These are phyloP conservation scores for Coemansia sp. DNA, from an alignment of 192 early-diverging fungal genomes.

Conservation along the genomic window DNA sequence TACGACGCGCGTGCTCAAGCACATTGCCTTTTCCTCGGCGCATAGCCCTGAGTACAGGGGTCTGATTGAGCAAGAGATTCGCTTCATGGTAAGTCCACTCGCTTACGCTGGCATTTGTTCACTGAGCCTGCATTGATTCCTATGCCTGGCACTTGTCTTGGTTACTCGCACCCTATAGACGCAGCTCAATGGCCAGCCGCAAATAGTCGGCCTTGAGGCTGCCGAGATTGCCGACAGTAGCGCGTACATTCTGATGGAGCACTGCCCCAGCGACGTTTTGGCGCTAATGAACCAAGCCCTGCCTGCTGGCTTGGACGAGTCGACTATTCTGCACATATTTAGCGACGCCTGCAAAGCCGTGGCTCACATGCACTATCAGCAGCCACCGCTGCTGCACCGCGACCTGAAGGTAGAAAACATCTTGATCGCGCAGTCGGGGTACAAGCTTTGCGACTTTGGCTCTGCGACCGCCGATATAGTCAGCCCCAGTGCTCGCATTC, in stretches of 20 bases:
- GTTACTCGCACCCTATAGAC: slow-evolving; percentile 30
- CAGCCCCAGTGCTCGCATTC: slow-evolving; percentile 28
- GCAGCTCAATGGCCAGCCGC: slow-evolving; percentile 70
- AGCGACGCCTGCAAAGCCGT: slow-evolving; percentile 80
- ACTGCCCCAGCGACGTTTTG: slow-evolving; percentile 69
- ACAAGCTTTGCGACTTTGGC: slow-evolving; percentile 97
- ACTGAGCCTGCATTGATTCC: neutral
- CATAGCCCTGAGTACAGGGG: slow-evolving; percentile 64
- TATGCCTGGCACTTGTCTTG: neutral
- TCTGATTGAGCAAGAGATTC: slow-evolving; percentile 70
- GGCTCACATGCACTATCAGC: slow-evolving; percentile 85
- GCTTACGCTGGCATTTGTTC: no score
- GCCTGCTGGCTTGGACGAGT: slow-evolving; percentile 68
- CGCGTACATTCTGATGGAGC: slow-evolving; percentile 91
- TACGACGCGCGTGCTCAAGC: slow-evolving; percentile 73
- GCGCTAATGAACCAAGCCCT: slow-evolving; percentile 84
- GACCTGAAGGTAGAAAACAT: slow-evolving; percentile 87
- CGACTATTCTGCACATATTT: slow-evolving; percentile 88
- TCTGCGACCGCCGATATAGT: slow-evolving; percentile 60
- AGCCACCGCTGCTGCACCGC: slow-evolving; percentile 81
- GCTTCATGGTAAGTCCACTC: slow-evolving; percentile 59
- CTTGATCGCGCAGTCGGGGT: slow-evolving; percentile 60
- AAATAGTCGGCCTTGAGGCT: slow-evolving; percentile 80
- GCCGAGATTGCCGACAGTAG: slow-evolving; percentile 60
- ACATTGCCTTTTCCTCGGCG: slow-evolving; percentile 44